These are phyloP conservation scores for Leucocoprinus birnbaumii DNA, from an alignment of 768 basidiomycete species.

Conservation along the genomic window DNA sequence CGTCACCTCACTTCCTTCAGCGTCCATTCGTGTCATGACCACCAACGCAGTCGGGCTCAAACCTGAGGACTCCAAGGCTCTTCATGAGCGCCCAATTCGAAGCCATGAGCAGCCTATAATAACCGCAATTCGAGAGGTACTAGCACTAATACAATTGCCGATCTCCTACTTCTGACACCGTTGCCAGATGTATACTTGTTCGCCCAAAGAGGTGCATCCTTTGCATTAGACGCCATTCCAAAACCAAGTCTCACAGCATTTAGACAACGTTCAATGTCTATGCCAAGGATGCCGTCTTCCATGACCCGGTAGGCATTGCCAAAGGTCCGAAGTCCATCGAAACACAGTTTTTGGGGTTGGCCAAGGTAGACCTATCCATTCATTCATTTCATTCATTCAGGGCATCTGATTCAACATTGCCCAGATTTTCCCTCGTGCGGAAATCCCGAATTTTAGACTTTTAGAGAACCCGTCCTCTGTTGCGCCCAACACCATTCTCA, in stretches of 20 bases:
- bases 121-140: slow-evolving; percentile 38
- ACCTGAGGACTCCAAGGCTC: slow-evolving; percentile 32
- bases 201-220: slow-evolving; percentile 26
- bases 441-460: slow-evolving; percentile 38
- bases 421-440: slow-evolving; percentile 40
- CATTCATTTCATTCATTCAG: neutral
- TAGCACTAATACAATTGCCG: slow-evolving; percentile 2
- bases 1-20: neutral
- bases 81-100: slow-evolving; percentile 32
- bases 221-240: neutral
- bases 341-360: slow-evolving; percentile 41
- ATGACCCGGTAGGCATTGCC: slow-evolving; percentile 44
- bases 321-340: slow-evolving; percentile 36
- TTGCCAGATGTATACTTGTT: slow-evolving; percentile 34
- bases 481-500: slow-evolving; percentile 34
- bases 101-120: slow-evolving; percentile 34
- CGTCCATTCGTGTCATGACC: slow-evolving; percentile 14
- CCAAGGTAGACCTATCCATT: slow-evolving; percentile 28
- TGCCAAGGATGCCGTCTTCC: slow-evolving; percentile 37
- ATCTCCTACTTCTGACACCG: neutral
- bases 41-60: slow-evolving; percentile 32
- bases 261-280: slow-evolving; percentile 44
- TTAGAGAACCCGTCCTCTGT: slow-evolving; percentile 36
- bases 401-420: neutral
- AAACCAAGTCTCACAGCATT: neutral